Conservation (phyloP, 108 stramenopile genomes). For the Discostella pseudostelligera region DNA sequence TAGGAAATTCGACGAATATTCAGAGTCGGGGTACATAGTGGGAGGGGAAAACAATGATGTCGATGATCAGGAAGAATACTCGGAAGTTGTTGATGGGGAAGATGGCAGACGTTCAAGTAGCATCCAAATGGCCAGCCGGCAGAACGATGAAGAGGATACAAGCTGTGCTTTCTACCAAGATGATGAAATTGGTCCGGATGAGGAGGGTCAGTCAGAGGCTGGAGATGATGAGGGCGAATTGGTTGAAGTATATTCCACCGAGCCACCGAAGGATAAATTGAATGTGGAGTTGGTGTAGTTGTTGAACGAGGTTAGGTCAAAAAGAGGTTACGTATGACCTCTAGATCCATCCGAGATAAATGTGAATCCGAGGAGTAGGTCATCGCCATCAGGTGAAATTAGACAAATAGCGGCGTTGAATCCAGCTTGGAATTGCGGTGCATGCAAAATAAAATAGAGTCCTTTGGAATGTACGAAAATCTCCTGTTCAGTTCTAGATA, state of each 20-base stretch:
- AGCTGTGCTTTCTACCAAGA: conserved; percentile 81
- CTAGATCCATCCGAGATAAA: too few relatives aligned
- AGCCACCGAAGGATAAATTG: conserved; percentile 6
- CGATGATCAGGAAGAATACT: conserved; percentile 38
- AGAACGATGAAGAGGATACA: conserved; percentile 70
- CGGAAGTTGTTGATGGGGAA: conserved; percentile 29
- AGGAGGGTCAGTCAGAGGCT: conserved; percentile 62
- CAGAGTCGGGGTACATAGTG: conserved; percentile 88
- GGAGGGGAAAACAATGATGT: conserved; percentile 63
- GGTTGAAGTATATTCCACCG: neutral
- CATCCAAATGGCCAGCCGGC: conserved; percentile 68
- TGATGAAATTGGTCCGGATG: conserved; percentile 67
- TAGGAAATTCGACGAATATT: conserved; percentile 87
- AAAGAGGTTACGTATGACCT: too few relatives aligned
- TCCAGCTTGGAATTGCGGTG: too few relatives aligned
- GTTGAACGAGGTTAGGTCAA: neutral
- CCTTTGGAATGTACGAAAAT: too few relatives aligned
- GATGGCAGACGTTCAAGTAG: conserved; percentile 21
- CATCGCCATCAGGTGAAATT: too few relatives aligned
- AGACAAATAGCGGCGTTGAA: too few relatives aligned
- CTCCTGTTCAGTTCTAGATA: too few relatives aligned
- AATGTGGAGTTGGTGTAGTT: conserved; percentile 25
- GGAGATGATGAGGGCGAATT: conserved; percentile 37
- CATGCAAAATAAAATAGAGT: too few relatives aligned
- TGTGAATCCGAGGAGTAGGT: too few relatives aligned